Base-by-base conservation (phyloP, 1,284 basidiomycete species). In the Ustilago shanxiensis region DNA sequence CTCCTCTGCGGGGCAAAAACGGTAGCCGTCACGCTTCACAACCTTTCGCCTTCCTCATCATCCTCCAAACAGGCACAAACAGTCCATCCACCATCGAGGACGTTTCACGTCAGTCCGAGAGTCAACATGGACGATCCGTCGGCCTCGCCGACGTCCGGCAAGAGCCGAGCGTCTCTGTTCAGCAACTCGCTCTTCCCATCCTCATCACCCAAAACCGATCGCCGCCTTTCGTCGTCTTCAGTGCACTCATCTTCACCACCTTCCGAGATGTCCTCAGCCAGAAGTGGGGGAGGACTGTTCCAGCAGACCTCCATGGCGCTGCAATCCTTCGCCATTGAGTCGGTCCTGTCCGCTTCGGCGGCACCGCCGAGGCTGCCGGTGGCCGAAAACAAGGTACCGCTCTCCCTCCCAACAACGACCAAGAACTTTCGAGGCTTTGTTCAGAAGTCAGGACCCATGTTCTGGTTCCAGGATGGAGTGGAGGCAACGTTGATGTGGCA, bases 401-500 rank as follows among this genome's bases (percentile, higher is more conserved):
- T 86, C 6, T 80, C 78, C n/a, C 61, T 86, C 6, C 69, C 81
- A 0, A 82, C 82, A 1, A 85, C 82, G 9, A 83, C 84, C 24
- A 68, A 77, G 35, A 86, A 86, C 70, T 84, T 86, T 41, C 78
- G 84, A 26, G 83, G 79, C 5, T 86, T 86, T 50, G 82, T 84
- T 18, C 83, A 86, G 49, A 86, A 85, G 62, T 79, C 75, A 11
- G 83, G 83, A 3, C 83, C 83, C 2, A 66, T 86, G 61, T 86
- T 86, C 59, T 83, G 74, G 68, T 83, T 86, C 59, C 84, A 86
- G 53, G 84, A 86, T 62, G 75, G 72, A 1, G 82, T 85, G 14
- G 82, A 83, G 53, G 79, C 81, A 26, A 85, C 83, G 33, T 63
- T 86, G 13, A 67, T 81, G 70, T 86, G 84, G 84, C 83, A 86